Evolutionary conservation across 2,329 filamentous ascomycete species (phyloP).

Genomic region (Microsporum ferrugineum): DNA sequence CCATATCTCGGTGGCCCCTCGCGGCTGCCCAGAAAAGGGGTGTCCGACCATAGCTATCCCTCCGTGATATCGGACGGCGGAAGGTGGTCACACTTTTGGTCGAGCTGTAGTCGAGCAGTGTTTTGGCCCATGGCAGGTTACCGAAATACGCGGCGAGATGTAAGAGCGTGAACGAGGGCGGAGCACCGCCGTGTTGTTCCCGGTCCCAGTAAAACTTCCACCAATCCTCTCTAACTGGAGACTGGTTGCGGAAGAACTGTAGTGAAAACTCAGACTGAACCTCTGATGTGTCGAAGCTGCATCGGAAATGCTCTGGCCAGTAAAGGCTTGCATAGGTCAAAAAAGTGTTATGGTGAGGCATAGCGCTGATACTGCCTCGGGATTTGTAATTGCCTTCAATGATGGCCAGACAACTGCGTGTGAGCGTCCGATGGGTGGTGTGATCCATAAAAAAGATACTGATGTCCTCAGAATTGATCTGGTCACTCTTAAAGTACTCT

Average conservation of each 20-base stretch:
- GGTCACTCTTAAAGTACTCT: background rate
- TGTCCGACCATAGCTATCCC: constrained; percentile 13
- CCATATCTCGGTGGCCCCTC: background rate
- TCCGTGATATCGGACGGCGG: constrained; percentile 14
- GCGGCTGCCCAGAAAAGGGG: background rate
- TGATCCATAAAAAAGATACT: background rate
- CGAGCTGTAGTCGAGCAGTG: constrained; percentile 14
- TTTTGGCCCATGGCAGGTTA: constrained; percentile 18
- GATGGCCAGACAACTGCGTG: background rate
- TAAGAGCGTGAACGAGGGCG: constrained; percentile 19
- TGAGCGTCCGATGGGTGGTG: background rate
- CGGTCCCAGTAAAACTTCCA: constrained; percentile 20
- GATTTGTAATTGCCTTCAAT: background rate
- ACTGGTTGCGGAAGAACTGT: constrained; percentile 17
- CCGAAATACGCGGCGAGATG: constrained; percentile 20
- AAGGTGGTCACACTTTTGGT: no score
- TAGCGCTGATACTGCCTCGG: background rate
- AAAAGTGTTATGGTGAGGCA: background rate
- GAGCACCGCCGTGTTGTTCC: constrained; percentile 17
- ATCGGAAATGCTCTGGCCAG: constrained; percentile 14
- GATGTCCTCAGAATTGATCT: background rate
- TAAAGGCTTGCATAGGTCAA: background rate
- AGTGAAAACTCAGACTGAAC: constrained; percentile 16
- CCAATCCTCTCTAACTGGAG: constrained; percentile 17
- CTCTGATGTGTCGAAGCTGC: background rate